Evolutionary conservation across 352 stramenopile species (phyloP), one percentile per base, ranked within the genome.

Genomic region (Phytophthora pistaciae): DNA sequence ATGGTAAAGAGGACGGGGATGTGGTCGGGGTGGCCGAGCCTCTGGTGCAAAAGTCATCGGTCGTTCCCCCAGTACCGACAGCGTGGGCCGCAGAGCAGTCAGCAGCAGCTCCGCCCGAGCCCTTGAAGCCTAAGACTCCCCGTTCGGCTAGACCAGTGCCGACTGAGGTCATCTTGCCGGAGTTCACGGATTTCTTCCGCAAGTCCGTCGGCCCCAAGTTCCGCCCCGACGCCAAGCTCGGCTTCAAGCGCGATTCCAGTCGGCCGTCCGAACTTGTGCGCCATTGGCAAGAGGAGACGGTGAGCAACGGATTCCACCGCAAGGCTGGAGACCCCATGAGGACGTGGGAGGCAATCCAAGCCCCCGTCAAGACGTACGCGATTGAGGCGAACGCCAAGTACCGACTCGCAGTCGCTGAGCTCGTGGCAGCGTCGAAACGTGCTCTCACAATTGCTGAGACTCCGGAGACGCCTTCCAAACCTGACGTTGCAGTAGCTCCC

Each of bases 331-430:
- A 88, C n/a, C 64, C 36, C 14, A 91, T 91, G 86, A 77, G 82
- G n/a, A 92, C 86, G 27, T 93, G 86, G 86, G 84, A 93, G 64
- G 84, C 84, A 1, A 79, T 92, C 38, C 80, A 90, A 59, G 86
- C 84, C 1, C 84, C 83, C 2, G 78, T 93, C 25, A 93, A 91
- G 66, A 88, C 74, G 65, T 93, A 93, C 65, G 79, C 84, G 3
- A 92, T 93, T 46, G 86, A 92, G 40, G 77, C 76, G 18, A 93
- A 93, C 46, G 64, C 62, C 31, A 92, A 91, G 68, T 93, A 93
- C 68, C 44, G 76, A 50, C 70, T 91, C 1, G 84, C 84, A 0
- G 78, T 87, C 2, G 59, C 61, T 4, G 79, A 91, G 64, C 76
- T 92, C 36, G 71, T 86, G 20, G 68, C 73, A 9, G 75, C 79